Conservation (phyloP, 139 green algal genomes). For the Coccomyxa sp. region DNA sequence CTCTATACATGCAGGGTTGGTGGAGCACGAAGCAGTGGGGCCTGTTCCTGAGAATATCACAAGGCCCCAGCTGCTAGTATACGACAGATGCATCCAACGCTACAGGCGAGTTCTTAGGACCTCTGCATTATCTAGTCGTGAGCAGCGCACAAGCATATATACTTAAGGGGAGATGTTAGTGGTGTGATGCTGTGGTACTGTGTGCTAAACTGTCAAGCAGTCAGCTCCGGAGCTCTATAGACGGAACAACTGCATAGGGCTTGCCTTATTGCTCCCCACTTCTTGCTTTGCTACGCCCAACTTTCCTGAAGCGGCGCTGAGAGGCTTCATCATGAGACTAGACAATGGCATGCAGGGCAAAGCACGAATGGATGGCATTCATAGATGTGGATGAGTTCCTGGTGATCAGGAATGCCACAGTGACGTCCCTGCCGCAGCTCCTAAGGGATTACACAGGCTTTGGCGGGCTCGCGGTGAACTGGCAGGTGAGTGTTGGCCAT, state of each 20-base stretch:
- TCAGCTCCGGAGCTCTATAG: too few relatives aligned
- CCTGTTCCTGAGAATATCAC: not conserved
- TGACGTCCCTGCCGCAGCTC: conserved; percentile 4
- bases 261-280: too few relatives aligned
- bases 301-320: too few relatives aligned
- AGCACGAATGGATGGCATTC: conserved; percentile 27
- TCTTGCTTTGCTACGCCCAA: too few relatives aligned
- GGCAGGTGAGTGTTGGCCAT: conserved; percentile 5
- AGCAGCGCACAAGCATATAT: too few relatives aligned
- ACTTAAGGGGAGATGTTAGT: too few relatives aligned
- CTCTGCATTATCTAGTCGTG: too few relatives aligned
- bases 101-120: not conserved
- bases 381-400: conserved; percentile 30
- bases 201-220: too few relatives aligned
- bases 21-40: conserved; percentile 10
- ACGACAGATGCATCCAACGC: conserved; percentile 17
- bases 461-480: conserved; percentile 18
- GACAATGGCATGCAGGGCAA: too few relatives aligned
- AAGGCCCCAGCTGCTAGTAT: conserved; percentile 15
- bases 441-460: conserved; percentile 14
- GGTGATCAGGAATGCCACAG: not conserved
- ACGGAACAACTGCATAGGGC: too few relatives aligned
- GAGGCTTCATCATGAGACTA: too few relatives aligned
- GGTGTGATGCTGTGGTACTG: too few relatives aligned
- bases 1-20: conserved; percentile 12